Evolutionary conservation across 179 eudicot species (phyloP), one percentile per base, ranked within the genome.

Genomic region (Spinacia oleracea): DNA sequence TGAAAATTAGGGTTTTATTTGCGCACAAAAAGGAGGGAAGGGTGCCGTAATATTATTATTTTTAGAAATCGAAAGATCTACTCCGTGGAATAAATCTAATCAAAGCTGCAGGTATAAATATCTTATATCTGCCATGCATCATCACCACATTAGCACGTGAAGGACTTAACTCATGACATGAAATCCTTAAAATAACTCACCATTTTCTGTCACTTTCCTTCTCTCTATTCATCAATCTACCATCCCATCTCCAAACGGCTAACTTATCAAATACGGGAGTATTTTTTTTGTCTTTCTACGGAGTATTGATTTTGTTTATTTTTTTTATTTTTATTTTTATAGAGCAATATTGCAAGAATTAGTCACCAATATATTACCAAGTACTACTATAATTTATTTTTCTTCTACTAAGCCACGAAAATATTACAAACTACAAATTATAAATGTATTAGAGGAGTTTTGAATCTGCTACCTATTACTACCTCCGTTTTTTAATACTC

Each of bases 71-170:
- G 21, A 63, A 63, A 63, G 67, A 63, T 31, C 67, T 40, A 63
- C 35, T 9, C 9, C 7, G 12, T 45, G n/a, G 53, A 63, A 63
- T 63, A 63, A 63, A 63, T 31, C 38, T 63, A 63, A 31, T 63
- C 38, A 63, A 63, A 62, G 53, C 20, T 38, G 40, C 40, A 38
- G 40, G 6, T 38, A 38, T 48, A 48, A 15, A 48, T 48, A 46
- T 12, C 48, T 7, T 43, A 62, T 29, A 62, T 63, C 18, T 63
- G 38, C 35, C 67, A 63, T 31, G 40, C 40, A 63, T 63, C 67
- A 31, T 63, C 67, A 63, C 21, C 21, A 18, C 67, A 63, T 31
- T 63, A 63, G 38, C 67, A 63, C 67, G 67, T 63, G 67, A 63
- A 4, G 5, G 14, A 29, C 9, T 63, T 63, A 29, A 11, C 34